Percentiles rank a stretch among this genome's conserved stretches.
Conservation (phyloP, 768 basidiomycete genomes). For the Tephrocybe sp. region DNA sequence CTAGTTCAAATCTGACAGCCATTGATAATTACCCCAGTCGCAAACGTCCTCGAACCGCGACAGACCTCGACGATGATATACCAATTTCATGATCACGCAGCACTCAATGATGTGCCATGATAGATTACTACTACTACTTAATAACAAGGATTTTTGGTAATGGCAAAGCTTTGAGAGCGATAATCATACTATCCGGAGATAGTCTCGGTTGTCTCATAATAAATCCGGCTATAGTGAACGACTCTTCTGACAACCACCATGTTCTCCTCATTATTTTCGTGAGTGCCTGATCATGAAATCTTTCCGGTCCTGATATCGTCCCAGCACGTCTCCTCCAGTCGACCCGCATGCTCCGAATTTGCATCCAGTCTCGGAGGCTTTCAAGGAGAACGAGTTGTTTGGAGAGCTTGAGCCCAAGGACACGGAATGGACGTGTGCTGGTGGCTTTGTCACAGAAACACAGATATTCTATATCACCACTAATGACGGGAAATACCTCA, state of each 20-base stretch:
- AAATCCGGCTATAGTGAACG: background rate
- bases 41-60: conserved; percentile 31
- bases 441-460: conserved; percentile 90
- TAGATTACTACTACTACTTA: too few species aligned
- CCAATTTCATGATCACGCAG: background rate
- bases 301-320: conserved; percentile 8
- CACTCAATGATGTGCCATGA: too few species aligned
- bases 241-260: conserved; percentile 42
- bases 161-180: too few species aligned
- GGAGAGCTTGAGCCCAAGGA: conserved; percentile 79
- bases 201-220: conserved; percentile 14
- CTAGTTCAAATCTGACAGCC: too few species aligned
- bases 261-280: conserved; percentile 83
- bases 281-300: conserved; percentile 34
- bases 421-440: conserved; percentile 78
- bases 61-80: conserved; percentile 20
- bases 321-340: conserved; percentile 53
- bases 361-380: conserved; percentile 72
- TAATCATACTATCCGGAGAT: conserved; percentile 14
- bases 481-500: conserved; percentile 62
- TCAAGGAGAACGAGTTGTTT: conserved; percentile 56
- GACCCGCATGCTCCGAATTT: conserved; percentile 78
- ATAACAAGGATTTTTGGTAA: too few species aligned
- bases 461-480: conserved; percentile 84
- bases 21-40: too few species aligned